These are phyloP conservation scores for Stephanocyclus meneghinianus DNA, from an alignment of 352 stramenopile genomes.

Conservation along the genomic window DNA sequence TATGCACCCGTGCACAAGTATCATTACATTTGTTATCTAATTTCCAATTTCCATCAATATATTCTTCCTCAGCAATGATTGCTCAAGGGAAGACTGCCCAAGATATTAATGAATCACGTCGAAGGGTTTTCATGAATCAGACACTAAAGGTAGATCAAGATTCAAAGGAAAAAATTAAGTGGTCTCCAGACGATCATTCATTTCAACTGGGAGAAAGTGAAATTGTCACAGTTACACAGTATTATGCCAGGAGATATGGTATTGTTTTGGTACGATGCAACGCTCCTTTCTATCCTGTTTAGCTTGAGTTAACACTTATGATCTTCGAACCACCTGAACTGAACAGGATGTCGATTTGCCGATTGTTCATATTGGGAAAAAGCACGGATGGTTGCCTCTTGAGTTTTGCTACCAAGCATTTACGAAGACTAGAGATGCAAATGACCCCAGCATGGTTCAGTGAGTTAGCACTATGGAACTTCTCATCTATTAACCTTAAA, in stretches of 20 bases:
- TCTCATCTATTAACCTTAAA: background rate
- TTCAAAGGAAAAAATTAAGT: slow-evolving; percentile 19
- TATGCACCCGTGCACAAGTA: background rate
- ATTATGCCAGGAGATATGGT: slow-evolving; percentile 25
- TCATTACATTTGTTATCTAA: background rate
- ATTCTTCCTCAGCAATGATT: slow-evolving; percentile 3
- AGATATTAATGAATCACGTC: slow-evolving; percentile 14
- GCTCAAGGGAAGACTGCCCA: background rate
- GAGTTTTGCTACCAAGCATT: slow-evolving; percentile 39
- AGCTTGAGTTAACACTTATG: background rate
- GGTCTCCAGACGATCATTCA: slow-evolving; percentile 29
- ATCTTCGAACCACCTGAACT: background rate
- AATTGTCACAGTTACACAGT: slow-evolving; percentile 23
- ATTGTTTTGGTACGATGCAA: slow-evolving; percentile 13
- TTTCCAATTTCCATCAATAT: background rate
- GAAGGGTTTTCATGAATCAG: slow-evolving; percentile 30
- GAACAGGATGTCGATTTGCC: slow-evolving; percentile 28
- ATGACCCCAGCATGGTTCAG: slow-evolving; percentile 12
- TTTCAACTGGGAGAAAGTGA: slow-evolving; percentile 12
- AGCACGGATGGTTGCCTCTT: slow-evolving; percentile 28
- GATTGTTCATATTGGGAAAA: slow-evolving; percentile 32
- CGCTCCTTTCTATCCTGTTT: background rate
- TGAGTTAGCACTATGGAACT: background rate
- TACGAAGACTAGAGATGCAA: slow-evolving; percentile 35
- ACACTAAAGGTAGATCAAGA: slow-evolving; percentile 13